Evolutionary conservation across 2,329 filamentous ascomycete genomes (phyloP), one percentile per base, ranked within the genome.

Genomic region (Curvularia sp.): DNA sequence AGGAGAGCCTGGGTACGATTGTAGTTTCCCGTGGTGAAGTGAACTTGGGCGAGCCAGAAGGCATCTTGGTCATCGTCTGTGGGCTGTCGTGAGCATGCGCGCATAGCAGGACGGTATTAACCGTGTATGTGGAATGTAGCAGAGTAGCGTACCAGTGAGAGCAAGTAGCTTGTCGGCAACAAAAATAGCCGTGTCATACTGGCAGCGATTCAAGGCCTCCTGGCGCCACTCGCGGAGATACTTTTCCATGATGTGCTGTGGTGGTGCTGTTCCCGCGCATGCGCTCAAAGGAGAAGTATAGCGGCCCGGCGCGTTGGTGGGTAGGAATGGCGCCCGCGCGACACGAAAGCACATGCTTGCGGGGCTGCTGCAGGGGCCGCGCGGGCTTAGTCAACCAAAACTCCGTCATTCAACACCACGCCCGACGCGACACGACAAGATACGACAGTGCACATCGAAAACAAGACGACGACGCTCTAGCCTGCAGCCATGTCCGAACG

Each of bases 1-100:
- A 99, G 87, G 65, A 97, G 91, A 24, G 91, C 86, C 70, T 97
- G 89, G 2, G 95, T 93, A 70, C 95, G 90, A 8, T 90, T 95
- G 78, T 96, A 97, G 81, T 98, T 97, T 69, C 92, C 93, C 49
- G 92, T 95, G 51, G 89, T 90, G 80, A 98, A 99, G 79, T 99
- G 94, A 38, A 97, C 92, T 79, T 98, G 94, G n/a, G 95, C 95
- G 43, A 99, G 89, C 90, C 93, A 97, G 75, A 97, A 97, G 41
- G 93, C 94, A 77, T 99, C 95, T 65, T 92, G 89, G 72, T 97
- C 93, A 76, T 94, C 91, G 73, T 93, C 95, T 97, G 65, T 8
- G 31, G 6, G 26, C 13, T 30, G 18, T 31, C 39, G 58, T 71
- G 30, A 66, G 51, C 60, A 20, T 65, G 43, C 22, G 48, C 43